phyloP scores from a whole-genome alignment of 495 filamentous ascomycete genomes.

The Bryoglossum gracile region DNA sequence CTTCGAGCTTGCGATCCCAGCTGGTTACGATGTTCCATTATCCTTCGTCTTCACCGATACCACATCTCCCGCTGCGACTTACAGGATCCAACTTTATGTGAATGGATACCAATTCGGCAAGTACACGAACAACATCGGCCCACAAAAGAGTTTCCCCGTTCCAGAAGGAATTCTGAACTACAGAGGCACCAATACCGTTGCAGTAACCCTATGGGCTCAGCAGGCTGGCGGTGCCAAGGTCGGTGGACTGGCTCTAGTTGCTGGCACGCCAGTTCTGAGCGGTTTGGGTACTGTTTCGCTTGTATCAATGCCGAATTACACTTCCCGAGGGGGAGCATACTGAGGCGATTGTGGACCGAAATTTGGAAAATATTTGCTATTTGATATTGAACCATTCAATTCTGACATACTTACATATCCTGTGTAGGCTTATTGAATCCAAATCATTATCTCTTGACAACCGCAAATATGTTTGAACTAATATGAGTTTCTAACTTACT shows the following conservation, averaged over 20 bases:
- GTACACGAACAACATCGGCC: constrained; percentile 56
- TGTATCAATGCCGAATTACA: too few relatives aligned
- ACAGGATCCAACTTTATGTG: constrained; percentile 55
- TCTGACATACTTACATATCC: too few relatives aligned
- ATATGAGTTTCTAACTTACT: too few relatives aligned
- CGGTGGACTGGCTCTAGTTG: background rate
- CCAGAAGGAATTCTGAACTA: constrained; percentile 63
- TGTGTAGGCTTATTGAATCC: too few relatives aligned
- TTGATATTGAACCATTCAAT: too few relatives aligned
- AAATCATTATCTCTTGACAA: too few relatives aligned
- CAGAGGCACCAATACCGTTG: constrained; percentile 51
- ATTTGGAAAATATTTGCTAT: too few relatives aligned
- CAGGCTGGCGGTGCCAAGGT: constrained; percentile 23
- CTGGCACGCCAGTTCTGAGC: background rate
- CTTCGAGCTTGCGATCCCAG: constrained; percentile 48
- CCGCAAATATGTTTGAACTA: too few relatives aligned
- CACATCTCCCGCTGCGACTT: constrained; percentile 25
- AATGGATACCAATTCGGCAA: constrained; percentile 71
- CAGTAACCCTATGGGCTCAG: constrained; percentile 52
- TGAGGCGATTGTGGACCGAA: too few relatives aligned
- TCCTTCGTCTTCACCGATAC: constrained; percentile 42
- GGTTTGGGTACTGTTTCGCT: too few relatives aligned
- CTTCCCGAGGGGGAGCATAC: too few relatives aligned
- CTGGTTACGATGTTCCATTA: constrained; percentile 51
- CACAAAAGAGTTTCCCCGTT: constrained; percentile 60